Conservation (phyloP, 305 asterid species). For the Lippia alba region DNA sequence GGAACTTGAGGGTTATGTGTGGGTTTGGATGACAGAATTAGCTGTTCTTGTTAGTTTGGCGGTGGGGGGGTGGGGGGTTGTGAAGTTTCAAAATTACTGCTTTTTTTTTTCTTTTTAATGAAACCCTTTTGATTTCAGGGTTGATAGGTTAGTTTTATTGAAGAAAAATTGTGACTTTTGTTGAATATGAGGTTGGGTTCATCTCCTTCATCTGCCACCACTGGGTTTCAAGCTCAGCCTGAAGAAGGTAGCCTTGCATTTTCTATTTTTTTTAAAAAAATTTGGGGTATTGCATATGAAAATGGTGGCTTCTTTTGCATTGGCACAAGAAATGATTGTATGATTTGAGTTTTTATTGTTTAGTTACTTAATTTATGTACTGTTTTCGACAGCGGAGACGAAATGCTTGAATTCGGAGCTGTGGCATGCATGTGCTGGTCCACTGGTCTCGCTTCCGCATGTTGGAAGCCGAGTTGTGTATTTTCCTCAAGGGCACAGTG, state of each 20-base stretch:
- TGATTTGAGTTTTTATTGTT: not conserved
- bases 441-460: conserved; percentile 84
- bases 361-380: not conserved
- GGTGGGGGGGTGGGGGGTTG: conserved; percentile 48
- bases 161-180: conserved; percentile 40
- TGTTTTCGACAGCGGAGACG: conserved; percentile 61
- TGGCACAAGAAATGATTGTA: conserved; percentile 18
- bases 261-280: not conserved
- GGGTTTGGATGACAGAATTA: conserved; percentile 57
- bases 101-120: conserved; percentile 34
- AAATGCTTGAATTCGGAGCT: conserved; percentile 97
- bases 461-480: conserved; percentile 84
- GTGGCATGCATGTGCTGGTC: conserved; percentile 99
- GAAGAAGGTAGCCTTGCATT: conserved; percentile 68
- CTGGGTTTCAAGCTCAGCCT: conserved; percentile 68
- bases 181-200: conserved; percentile 77
- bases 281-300: conserved; percentile 9
- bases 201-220: conserved; percentile 47
- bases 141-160: conserved; percentile 26
- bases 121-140: conserved; percentile 41
- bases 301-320: conserved; percentile 30
- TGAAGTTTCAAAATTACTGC: conserved; percentile 29
- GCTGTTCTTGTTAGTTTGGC: conserved; percentile 42
- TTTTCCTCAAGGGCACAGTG: conserved; percentile 96
- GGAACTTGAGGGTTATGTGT: conserved; percentile 39